phyloP scores from a whole-genome alignment of 495 filamentous ascomycete genomes.

The Glutinoglossum americanum region DNA sequence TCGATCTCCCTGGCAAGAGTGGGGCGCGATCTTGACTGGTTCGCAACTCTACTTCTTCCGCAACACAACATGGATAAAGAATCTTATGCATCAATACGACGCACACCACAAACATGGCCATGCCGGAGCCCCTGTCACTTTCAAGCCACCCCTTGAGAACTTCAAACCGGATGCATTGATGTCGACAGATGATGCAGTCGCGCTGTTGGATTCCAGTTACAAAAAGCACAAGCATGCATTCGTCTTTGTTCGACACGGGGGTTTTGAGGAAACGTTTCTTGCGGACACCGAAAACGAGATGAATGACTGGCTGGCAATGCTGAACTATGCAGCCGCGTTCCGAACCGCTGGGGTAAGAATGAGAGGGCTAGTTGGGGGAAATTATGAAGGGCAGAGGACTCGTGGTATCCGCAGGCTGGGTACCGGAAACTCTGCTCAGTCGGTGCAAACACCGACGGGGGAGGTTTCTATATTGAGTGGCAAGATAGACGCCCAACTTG shows the following conservation, averaged over 20 bases:
- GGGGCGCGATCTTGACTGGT: conserved; percentile 86
- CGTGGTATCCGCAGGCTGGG: conserved; percentile 51
- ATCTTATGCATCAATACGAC: conserved; percentile 68
- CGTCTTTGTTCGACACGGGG: conserved; percentile 69
- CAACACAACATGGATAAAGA: conserved; percentile 81
- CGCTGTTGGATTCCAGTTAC: conserved; percentile 66
- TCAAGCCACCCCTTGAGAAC: conserved; percentile 67
- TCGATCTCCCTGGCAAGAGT: conserved; percentile 93
- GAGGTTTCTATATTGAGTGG: conserved; percentile 45
- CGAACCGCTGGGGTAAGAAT: conserved; percentile 79
- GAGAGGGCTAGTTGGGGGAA: conserved; percentile 63
- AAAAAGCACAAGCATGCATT: conserved; percentile 95
- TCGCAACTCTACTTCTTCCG: conserved; percentile 94
- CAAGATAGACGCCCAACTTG: conserved; percentile 58
- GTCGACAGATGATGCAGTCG: conserved; percentile 80
- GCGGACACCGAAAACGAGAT: conserved; percentile 76
- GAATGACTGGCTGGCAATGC: conserved; percentile 91
- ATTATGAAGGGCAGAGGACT: conserved; percentile 63
- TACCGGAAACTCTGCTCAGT: conserved; percentile 29
- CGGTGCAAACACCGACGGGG: conserved; percentile 44
- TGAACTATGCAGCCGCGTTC: conserved; percentile 93
- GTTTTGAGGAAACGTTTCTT: conserved; percentile 75
- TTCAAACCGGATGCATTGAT: conserved; percentile 88
- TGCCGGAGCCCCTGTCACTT: conserved; percentile 50
- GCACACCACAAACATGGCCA: conserved; percentile 47